phyloP scores from a whole-genome alignment of 1,284 basidiomycete genomes.

The Ceratobasidium sp. region DNA sequence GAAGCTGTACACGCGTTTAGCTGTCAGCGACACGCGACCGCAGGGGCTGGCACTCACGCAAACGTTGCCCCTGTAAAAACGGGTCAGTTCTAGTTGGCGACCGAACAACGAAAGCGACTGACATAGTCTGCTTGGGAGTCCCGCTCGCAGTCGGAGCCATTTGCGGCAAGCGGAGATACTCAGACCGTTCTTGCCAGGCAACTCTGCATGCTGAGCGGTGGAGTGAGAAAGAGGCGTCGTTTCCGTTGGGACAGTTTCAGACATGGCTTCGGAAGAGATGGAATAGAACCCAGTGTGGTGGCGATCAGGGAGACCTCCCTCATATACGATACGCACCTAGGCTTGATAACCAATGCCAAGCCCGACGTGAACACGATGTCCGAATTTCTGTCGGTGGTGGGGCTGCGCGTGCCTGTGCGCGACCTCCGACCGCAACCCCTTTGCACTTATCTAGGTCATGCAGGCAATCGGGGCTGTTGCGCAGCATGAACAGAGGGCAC shows the following conservation, averaged over 20 bases:
- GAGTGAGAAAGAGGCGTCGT: background rate
- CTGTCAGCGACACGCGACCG: too few species aligned
- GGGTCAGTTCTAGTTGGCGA: background rate
- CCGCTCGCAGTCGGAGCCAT: background rate
- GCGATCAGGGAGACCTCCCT: background rate
- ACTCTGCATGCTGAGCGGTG: background rate
- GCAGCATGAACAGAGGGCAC: too few species aligned
- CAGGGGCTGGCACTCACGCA: background rate
- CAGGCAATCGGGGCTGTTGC: too few species aligned
- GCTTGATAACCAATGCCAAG: background rate
- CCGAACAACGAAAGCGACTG: background rate
- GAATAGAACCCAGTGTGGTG: background rate
- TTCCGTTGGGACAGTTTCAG: background rate
- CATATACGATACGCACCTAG: background rate
- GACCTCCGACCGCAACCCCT: background rate
- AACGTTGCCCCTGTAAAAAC: background rate
- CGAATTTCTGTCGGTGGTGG: background rate
- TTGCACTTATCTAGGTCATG: background rate
- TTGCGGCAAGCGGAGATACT: background rate
- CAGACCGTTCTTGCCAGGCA: background rate
- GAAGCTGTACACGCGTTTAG: background rate
- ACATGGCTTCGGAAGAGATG: background rate
- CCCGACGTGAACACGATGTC: background rate
- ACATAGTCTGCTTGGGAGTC: background rate
- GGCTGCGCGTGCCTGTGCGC: background rate